A percentile compares a stretch with the other conserved stretches of the same genome.
phyloP scores from a whole-genome alignment of 768 basidiomycete species.

The Clavulina sp. region DNA sequence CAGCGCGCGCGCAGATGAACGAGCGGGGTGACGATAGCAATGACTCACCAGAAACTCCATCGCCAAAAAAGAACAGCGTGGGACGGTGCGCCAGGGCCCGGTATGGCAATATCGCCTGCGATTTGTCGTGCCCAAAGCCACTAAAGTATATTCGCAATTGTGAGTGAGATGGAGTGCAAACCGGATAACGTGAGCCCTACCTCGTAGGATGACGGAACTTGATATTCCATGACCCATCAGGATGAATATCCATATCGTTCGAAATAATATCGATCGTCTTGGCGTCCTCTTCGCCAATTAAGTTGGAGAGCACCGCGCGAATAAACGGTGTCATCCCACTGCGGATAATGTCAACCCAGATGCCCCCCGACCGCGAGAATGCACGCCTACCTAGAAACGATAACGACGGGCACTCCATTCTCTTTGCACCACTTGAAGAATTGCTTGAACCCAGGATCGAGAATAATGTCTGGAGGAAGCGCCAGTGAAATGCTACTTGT shows the following conservation, averaged over 20 bases:
- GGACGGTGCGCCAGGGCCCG: slow-evolving; percentile 51
- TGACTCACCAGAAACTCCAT: slow-evolving; percentile 87
- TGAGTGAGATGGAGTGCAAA: not conserved
- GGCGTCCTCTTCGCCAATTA: slow-evolving; percentile 56
- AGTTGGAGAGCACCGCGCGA: slow-evolving; percentile 70
- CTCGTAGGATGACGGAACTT: slow-evolving; percentile 78
- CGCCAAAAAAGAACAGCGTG: slow-evolving; percentile 89
- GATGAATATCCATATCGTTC: slow-evolving; percentile 60
- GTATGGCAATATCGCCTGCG: slow-evolving; percentile 84
- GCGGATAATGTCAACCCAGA: not conserved
- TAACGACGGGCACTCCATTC: slow-evolving; percentile 70
- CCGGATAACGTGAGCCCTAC: slow-evolving; percentile 23
- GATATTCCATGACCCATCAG: slow-evolving; percentile 62
- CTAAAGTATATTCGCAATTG: slow-evolving; percentile 23
- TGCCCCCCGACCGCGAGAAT: not conserved
- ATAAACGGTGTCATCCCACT: slow-evolving; percentile 93
- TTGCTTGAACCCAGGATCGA: slow-evolving; percentile 76
- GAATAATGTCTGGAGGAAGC: slow-evolving; percentile 44
- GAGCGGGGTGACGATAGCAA: slow-evolving; percentile 7
- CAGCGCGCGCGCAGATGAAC: not conserved
- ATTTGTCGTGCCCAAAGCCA: slow-evolving; percentile 91
- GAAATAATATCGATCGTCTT: slow-evolving; percentile 76
- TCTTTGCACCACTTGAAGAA: slow-evolving; percentile 75
- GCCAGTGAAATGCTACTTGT: not conserved
- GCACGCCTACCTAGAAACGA: slow-evolving; percentile 63